Conservation (phyloP, 371 early-diverging fungal species). For the Fennellomyces sp. region DNA sequence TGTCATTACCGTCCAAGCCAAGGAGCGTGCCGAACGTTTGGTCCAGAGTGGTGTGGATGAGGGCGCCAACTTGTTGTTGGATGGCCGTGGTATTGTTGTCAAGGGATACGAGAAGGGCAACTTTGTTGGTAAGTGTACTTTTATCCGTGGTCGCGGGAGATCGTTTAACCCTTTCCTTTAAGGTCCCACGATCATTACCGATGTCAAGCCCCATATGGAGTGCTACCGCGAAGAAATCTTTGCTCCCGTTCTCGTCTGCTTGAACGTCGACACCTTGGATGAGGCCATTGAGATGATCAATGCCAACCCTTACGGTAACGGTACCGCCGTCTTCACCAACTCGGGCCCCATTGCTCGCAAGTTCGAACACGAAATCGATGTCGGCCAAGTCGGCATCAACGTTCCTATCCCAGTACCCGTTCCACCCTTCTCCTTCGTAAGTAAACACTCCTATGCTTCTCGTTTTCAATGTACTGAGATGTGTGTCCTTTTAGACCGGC, state of each 20-base stretch:
- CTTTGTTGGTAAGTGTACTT: constrained; percentile 67
- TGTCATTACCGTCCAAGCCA: constrained; percentile 83
- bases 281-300: constrained; percentile 94
- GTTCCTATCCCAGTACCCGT: constrained; percentile 97
- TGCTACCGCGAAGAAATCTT: constrained; percentile 97
- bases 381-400: constrained; percentile 92
- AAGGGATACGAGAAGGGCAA: constrained; percentile 87
- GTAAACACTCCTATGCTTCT: constrained; percentile 1
- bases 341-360: constrained; percentile 90
- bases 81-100: constrained; percentile 83
- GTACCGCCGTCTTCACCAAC: constrained; percentile 94
- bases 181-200: constrained; percentile 88
- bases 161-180: neutral
- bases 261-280: constrained; percentile 86
- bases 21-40: constrained; percentile 77
- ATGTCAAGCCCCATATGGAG: constrained; percentile 84
- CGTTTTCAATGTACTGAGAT: neutral
- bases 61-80: constrained; percentile 89
- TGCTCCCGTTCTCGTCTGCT: constrained; percentile 90
- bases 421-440: constrained; percentile 92
- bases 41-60: constrained; percentile 86
- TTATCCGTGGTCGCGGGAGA: neutral
- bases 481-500: constrained; percentile 65
- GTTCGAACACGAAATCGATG: constrained; percentile 90
- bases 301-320: constrained; percentile 94